Percentiles rank a stretch among this genome's conserved stretches.
Conservation (phyloP, 2,329 filamentous ascomycete genomes). For the Hypoxylon sp. region DNA sequence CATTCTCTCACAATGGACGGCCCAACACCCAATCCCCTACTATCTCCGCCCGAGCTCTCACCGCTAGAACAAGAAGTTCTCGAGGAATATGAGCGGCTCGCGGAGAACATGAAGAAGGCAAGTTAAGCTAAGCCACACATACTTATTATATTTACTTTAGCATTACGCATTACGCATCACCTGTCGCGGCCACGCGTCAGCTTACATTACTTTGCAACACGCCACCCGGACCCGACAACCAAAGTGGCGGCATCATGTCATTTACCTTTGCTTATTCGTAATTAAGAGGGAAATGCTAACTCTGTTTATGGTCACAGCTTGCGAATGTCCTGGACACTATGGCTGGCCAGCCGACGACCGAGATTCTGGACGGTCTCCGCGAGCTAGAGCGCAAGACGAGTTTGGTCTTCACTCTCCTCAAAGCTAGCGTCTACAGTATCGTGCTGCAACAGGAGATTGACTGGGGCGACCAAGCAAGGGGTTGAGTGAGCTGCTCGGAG, state of each 20-base stretch:
- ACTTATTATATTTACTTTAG: not conserved
- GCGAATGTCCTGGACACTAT: slow-evolving; percentile 74
- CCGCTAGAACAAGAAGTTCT: slow-evolving; percentile 94
- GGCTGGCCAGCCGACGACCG: slow-evolving; percentile 79
- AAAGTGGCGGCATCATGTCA: not conserved
- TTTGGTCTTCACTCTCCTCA: slow-evolving; percentile 93
- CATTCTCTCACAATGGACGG: slow-evolving; percentile 33
- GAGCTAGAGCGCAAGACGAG: slow-evolving; percentile 95
- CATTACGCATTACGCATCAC: slow-evolving; percentile 4
- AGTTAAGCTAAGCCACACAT: slow-evolving; percentile 30
- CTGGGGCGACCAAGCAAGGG: slow-evolving; percentile 69
- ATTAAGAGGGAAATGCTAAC: not conserved
- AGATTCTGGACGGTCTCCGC: slow-evolving; percentile 87
- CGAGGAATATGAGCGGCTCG: slow-evolving; percentile 90
- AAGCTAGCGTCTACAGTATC: slow-evolving; percentile 98
- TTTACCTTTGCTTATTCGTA: not conserved
- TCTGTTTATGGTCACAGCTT: slow-evolving; percentile 63
- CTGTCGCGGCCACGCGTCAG: slow-evolving; percentile 10
- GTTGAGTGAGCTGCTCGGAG: slow-evolving; percentile 50
- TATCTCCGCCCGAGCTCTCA: slow-evolving; percentile 71
- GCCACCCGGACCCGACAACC: not conserved
- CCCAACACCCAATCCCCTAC: slow-evolving; percentile 44
- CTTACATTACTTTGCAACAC: slow-evolving; percentile 12
- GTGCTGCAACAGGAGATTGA: slow-evolving; percentile 97
- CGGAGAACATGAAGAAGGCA: slow-evolving; percentile 93